phyloP scores from a whole-genome alignment of 1,139 yeast genomes.

The Saccharomycopsis hybrid region DNA sequence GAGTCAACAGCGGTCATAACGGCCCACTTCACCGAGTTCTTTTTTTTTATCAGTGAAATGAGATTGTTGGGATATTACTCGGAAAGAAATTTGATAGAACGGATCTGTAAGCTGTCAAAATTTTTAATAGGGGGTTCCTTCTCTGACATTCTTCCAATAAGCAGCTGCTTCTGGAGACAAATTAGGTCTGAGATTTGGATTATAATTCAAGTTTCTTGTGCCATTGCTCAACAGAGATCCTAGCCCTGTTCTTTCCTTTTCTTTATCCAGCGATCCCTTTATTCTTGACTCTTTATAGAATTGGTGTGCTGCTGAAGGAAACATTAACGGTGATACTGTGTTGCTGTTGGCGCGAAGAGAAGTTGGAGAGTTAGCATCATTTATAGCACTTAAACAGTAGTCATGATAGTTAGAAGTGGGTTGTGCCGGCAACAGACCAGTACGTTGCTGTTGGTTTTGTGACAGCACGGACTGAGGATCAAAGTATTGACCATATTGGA shows the following conservation, averaged over 20 bases:
- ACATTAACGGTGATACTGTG: constrained; percentile 2
- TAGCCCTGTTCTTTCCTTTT: no score
- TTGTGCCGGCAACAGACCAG: not conserved
- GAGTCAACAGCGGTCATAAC: no score
- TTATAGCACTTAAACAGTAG: constrained; percentile 15
- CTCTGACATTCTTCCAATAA: constrained; percentile 7
- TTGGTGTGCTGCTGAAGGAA: constrained; percentile 9
- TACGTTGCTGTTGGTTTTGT: not conserved
- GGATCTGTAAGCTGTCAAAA: no score
- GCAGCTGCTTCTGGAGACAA: constrained; percentile 1
- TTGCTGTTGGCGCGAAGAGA: constrained; percentile 7
- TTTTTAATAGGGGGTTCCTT: no score
- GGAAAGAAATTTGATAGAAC: no score
- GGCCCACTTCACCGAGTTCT: no score
- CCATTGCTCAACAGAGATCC: no score
- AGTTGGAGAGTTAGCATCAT: constrained; percentile 10
- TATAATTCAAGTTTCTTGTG: not conserved
- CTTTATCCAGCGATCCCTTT: not conserved
- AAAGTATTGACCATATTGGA: constrained; percentile 3
- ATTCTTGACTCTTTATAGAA: constrained; percentile 4
- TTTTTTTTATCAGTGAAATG: no score
- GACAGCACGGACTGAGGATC: constrained; percentile 3
- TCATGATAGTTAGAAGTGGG: constrained; percentile 4
- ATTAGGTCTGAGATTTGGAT: constrained; percentile 2
- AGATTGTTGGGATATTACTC: no score